Evolutionary conservation across 208 protist genomes (phyloP), one percentile per base, ranked within the genome.

Genomic region (Acanthamoeba royreba): DNA sequence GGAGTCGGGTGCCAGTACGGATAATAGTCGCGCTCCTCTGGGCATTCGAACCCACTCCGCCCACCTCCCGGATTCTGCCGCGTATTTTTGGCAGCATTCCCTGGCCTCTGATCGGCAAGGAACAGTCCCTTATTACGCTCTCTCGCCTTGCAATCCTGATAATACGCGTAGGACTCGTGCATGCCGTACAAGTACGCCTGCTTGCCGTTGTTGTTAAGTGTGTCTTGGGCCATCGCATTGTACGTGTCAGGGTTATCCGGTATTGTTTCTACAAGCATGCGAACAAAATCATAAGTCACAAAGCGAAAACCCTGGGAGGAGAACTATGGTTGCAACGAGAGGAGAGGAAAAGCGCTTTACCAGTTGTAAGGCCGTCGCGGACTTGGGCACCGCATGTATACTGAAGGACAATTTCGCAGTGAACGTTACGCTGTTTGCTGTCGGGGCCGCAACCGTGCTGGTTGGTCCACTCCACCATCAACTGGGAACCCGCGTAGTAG

Each of bases 1-100:
- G 97, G 96, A 22, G 96, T 96, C 92, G 96, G 96, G 81, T 97
- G 95, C 97, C 97, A 98, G 94, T 98, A 98, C 47, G 98, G 98
- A 81, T 98, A 98, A 95, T 98, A 98, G 90, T 98, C 97, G 86
- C 97, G 86, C 86, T 98, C 98, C 90, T 98, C 98, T 58, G 96
- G 96, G 81, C 98, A 98, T 92, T 98, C 97, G 28, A 96, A 97
- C 46, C 97, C 98, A 46, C 79, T 86, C 63, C 96, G 95, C 13
- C 49, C 86, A 69, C 94, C 94, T 46, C 77, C 94, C 11, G 58
- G 31, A 86, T 98, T 97, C 94, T 98, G 97, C 47, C 97, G 93
- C 8, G 97, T 98, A 42, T 9, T 66, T 13, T 46, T 49, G 31
- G 96, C 93, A n/a, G 94, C 53, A 31, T 66, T 35, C 35, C 49